Conservation (phyloP, 768 basidiomycete genomes). For the Rhodosporidiobolus sp. region DNA sequence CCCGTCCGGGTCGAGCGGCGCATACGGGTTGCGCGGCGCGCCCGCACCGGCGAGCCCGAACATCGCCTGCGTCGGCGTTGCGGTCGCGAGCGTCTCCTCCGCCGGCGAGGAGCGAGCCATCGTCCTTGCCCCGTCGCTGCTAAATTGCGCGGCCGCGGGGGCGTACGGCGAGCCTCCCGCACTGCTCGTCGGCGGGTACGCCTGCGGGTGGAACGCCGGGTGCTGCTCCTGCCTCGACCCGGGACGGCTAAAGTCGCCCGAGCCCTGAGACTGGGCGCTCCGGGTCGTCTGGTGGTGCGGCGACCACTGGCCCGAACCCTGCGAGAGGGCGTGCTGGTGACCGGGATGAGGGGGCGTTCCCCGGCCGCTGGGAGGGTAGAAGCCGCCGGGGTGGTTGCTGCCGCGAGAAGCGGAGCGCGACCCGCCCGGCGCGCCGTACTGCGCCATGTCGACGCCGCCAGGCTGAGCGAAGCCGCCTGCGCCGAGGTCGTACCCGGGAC, state of each 20-base stretch:
- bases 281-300: not conserved
- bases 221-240: not conserved
- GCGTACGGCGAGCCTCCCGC: not conserved
- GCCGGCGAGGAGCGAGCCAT: not conserved
- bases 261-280: conserved; percentile 1
- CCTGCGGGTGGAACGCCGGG: not conserved
- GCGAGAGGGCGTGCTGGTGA: not conserved
- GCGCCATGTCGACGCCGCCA: not conserved
- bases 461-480: not conserved
- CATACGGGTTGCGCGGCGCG: not conserved
- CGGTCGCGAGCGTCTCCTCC: not conserved
- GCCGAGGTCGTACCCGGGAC: not conserved
- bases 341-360: not conserved
- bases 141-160: not conserved
- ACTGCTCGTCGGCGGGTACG: not conserved
- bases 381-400: not conserved
- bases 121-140: too few species aligned
- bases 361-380: not conserved
- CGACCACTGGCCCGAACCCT: not conserved
- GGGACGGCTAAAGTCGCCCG: not conserved
- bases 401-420: conserved; percentile 1
- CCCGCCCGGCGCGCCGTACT: not conserved
- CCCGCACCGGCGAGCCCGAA: not conserved
- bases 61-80: not conserved
- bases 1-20: conserved; percentile 5